Evolutionary conservation across 1,139 yeast genomes (phyloP).

Genomic region (Magnusiomyces paraingens): DNA sequence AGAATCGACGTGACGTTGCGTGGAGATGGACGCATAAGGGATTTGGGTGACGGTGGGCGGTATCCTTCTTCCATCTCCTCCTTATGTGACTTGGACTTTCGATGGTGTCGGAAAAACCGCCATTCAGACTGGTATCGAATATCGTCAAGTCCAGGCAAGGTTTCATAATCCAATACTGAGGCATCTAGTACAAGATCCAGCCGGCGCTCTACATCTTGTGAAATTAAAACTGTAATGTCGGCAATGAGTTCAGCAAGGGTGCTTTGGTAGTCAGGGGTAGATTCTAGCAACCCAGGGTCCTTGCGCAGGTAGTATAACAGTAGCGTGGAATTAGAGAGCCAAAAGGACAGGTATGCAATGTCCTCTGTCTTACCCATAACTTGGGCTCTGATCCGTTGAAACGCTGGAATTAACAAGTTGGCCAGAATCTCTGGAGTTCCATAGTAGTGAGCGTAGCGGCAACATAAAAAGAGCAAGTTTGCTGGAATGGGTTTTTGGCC

Average conservation of each 20-base stretch:
- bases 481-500: slow-evolving; percentile 40
- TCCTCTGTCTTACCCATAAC: slow-evolving; percentile 33
- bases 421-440: slow-evolving; percentile 33
- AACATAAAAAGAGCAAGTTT: slow-evolving; percentile 36
- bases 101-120: slow-evolving; percentile 32
- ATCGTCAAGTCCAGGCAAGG: slow-evolving; percentile 40
- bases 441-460: slow-evolving; percentile 37
- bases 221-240: slow-evolving; percentile 33
- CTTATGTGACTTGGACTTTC: slow-evolving; percentile 30
- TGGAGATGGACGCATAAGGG: slow-evolving; percentile 75
- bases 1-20: slow-evolving; percentile 75
- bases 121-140: slow-evolving; percentile 40
- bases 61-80: slow-evolving; percentile 58
- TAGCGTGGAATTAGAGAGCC: slow-evolving; percentile 39
- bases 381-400: slow-evolving; percentile 32
- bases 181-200: slow-evolving; percentile 34
- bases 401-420: slow-evolving; percentile 32
- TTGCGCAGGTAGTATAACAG: slow-evolving; percentile 37
- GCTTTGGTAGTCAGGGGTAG: slow-evolving; percentile 30
- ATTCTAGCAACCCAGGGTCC: slow-evolving; percentile 32
- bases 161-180: slow-evolving; percentile 38
- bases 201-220: slow-evolving; percentile 36
- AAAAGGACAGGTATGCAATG: slow-evolving; percentile 37
- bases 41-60: slow-evolving; percentile 66
- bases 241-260: slow-evolving; percentile 32